Percentiles rank a stretch among this genome's conserved stretches.
Evolutionary conservation across 495 filamentous ascomycete species (phyloP).

Genomic region (Aspergillus campestris): DNA sequence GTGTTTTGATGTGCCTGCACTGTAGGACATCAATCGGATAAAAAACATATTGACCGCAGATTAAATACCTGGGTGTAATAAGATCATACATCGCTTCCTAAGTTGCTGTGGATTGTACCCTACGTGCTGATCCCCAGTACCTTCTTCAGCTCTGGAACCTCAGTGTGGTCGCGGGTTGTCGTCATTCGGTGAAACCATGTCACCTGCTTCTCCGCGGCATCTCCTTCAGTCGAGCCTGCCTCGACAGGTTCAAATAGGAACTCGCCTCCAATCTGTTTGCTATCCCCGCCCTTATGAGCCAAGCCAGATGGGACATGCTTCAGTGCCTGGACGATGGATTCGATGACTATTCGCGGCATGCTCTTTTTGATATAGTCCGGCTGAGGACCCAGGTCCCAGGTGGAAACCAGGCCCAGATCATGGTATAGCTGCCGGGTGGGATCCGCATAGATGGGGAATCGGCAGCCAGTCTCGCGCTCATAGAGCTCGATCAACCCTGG

Average conservation of each 20-base stretch:
- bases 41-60: no score
- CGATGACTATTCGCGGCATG: conserved; percentile 34
- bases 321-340: conserved; percentile 49
- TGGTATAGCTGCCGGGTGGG: conserved; percentile 61
- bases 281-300: conserved; percentile 57
- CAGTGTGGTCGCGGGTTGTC: conserved; percentile 69
- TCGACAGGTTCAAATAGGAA: conserved; percentile 58
- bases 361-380: conserved; percentile 59
- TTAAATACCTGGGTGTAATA: no score
- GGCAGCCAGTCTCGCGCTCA: conserved; percentile 49
- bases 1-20: no score
- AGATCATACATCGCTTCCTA: no score
- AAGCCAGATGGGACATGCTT: conserved; percentile 43
- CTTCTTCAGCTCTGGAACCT: conserved; percentile 53
- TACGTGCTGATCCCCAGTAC: conserved; percentile 34
- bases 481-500: conserved; percentile 66
- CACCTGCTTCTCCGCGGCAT: conserved; percentile 43
- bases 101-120: no score
- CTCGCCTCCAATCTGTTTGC: conserved; percentile 71
- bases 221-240: neutral
- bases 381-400: conserved; percentile 49
- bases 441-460: conserved; percentile 78
- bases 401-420: conserved; percentile 61
- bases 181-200: conserved; percentile 82
- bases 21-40: no score